phyloP scores from a whole-genome alignment of 345 rosid genomes.

The Melastoma malabathricum region DNA sequence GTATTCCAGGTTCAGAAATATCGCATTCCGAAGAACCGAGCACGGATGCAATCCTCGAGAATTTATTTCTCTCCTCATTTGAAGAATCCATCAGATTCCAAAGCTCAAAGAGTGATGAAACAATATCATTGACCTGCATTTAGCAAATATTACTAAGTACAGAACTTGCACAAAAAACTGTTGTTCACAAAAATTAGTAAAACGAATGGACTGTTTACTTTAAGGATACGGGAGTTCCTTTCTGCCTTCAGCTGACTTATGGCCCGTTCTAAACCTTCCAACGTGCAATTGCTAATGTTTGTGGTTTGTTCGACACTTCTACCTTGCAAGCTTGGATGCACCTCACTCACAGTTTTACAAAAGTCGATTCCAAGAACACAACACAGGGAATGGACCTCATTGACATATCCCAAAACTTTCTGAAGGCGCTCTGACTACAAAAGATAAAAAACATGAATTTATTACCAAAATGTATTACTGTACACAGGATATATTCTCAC shows the following conservation, averaged over 20 bases:
- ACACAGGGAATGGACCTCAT: slow-evolving; percentile 75
- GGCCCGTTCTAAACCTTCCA: slow-evolving; percentile 66
- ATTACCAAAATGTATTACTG: no score
- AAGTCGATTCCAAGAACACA: slow-evolving; percentile 85
- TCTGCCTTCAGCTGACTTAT: slow-evolving; percentile 57
- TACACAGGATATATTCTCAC: not conserved
- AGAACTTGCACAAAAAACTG: no score
- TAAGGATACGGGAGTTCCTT: slow-evolving; percentile 56
- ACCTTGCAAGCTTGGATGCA: slow-evolving; percentile 83
- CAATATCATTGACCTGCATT: slow-evolving; percentile 60
- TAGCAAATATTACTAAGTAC: slow-evolving; percentile 2
- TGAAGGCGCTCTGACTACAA: slow-evolving; percentile 84
- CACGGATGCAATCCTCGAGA: slow-evolving; percentile 38
- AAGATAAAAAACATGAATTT: not conserved
- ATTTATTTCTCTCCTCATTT: slow-evolving; percentile 39
- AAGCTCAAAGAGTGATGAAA: slow-evolving; percentile 45
- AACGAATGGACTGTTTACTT: slow-evolving; percentile 25
- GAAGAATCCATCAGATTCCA: slow-evolving; percentile 96
- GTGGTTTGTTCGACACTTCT: slow-evolving; percentile 57
- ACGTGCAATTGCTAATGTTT: slow-evolving; percentile 64
- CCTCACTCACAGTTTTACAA: slow-evolving; percentile 61
- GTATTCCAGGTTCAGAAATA: slow-evolving; percentile 49
- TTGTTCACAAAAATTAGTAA: not conserved
- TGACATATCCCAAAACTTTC: slow-evolving; percentile 60
- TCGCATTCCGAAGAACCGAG: slow-evolving; percentile 54